A percentile compares a stretch with the other conserved stretches of the same genome.
These are phyloP conservation scores for Chrysosporium keratinophilum DNA, from an alignment of 2,329 filamentous ascomycete genomes.

Conservation along the genomic window DNA sequence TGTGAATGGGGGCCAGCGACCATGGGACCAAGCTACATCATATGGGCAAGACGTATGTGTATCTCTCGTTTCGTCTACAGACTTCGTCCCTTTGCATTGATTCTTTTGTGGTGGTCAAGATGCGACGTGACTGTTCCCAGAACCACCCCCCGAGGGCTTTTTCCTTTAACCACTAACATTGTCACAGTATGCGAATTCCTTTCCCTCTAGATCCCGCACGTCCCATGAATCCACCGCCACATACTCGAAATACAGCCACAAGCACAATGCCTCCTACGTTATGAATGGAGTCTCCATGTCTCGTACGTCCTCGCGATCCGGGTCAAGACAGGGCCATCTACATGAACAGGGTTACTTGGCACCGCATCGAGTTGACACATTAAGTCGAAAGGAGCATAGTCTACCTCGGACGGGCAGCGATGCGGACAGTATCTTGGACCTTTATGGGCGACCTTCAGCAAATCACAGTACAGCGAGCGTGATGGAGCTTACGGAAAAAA, in stretches of 20 bases:
- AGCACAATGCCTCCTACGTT: conserved; percentile 25
- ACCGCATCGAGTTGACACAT: conserved; percentile 22
- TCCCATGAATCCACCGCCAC: conserved; percentile 30
- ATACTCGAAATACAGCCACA: conserved; percentile 23
- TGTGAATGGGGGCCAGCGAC: conserved; percentile 24
- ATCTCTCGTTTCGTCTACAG: not conserved
- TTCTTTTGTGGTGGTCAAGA: too few relatives aligned
- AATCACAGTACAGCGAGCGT: conserved; percentile 20
- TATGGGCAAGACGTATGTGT: conserved; percentile 28
- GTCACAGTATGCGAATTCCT: not conserved
- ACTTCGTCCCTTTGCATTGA: too few relatives aligned
- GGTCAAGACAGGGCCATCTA: conserved; percentile 25
- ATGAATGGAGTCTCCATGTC: conserved; percentile 26
- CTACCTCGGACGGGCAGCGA: conserved; percentile 32
- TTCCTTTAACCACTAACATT: not conserved
- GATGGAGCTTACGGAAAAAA: conserved; percentile 18
- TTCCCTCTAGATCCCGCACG: conserved; percentile 23
- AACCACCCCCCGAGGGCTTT: not conserved
- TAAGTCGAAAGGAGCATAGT: conserved; percentile 27
- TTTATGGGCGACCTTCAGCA: conserved; percentile 26
- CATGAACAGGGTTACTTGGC: conserved; percentile 24
- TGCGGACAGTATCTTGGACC: conserved; percentile 29
- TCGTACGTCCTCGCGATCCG: conserved; percentile 28
- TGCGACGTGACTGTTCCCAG: not conserved
- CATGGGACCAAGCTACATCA: conserved; percentile 33